Conservation (phyloP, 345 rosid genomes). For the Dipteronia sinensis region DNA sequence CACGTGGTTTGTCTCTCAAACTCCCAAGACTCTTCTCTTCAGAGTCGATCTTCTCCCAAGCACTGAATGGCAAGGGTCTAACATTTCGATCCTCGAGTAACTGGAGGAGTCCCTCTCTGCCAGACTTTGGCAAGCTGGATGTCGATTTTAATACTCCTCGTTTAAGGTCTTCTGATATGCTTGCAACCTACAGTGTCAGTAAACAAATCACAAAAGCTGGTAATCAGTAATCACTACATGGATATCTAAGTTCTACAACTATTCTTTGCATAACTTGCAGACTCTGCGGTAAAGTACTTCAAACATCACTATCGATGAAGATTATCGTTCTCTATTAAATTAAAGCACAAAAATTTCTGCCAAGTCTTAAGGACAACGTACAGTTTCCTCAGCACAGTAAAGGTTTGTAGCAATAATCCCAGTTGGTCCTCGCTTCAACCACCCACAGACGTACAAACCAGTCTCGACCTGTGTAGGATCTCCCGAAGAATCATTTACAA, state of each 20-base stretch:
- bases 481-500: constrained; percentile 47
- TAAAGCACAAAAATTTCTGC: not conserved
- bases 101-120: constrained; percentile 67
- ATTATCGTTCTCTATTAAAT: not conserved
- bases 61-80: constrained; percentile 50
- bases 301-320: not conserved
- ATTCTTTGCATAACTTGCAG: not conserved
- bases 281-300: not conserved
- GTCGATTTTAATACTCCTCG: constrained; percentile 38
- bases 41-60: constrained; percentile 78
- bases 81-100: constrained; percentile 51
- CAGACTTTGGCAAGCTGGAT: constrained; percentile 45
- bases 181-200: constrained; percentile 53
- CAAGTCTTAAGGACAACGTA: constrained; percentile 37
- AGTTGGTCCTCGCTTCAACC: constrained; percentile 95
- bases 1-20: constrained; percentile 63
- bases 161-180: constrained; percentile 73
- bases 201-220: constrained; percentile 10
- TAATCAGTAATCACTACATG: not conserved
- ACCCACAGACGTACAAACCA: constrained; percentile 92
- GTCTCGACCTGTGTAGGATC: constrained; percentile 43
- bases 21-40: constrained; percentile 72
- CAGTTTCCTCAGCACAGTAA: constrained; percentile 90
- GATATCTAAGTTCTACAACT: not conserved
- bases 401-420: constrained; percentile 92